Percentiles rank a stretch among this genome's conserved stretches.
Evolutionary conservation across 345 rosid species (phyloP).

Genomic region (Euphorbia peplus): DNA sequence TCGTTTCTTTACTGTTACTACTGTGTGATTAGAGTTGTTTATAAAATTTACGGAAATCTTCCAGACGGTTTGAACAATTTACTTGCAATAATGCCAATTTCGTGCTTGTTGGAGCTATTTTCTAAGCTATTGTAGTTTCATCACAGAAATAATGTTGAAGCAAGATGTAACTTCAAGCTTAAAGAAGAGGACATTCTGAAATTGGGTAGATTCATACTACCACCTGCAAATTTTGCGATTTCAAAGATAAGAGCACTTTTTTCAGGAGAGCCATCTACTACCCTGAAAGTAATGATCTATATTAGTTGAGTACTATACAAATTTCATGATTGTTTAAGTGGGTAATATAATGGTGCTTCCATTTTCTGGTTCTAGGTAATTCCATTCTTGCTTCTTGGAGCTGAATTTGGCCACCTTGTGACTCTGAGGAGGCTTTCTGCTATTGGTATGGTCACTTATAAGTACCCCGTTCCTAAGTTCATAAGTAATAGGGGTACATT

Average conservation of each 20-base stretch:
- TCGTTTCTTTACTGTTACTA: too few relatives aligned
- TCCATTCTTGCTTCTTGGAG: conserved; percentile 80
- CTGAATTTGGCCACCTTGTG: conserved; percentile 79
- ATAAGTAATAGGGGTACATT: not conserved
- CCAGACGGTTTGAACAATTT: too few relatives aligned
- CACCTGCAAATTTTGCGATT: conserved; percentile 67
- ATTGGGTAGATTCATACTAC: conserved; percentile 64
- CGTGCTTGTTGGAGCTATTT: not conserved
- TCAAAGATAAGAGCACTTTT: conserved; percentile 61
- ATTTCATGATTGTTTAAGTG: conserved; percentile 9
- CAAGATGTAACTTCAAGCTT: conserved; percentile 41
- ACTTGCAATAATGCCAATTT: not conserved
- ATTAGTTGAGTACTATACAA: not conserved
- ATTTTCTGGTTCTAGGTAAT: conserved; percentile 52
- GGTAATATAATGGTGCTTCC: conserved; percentile 2
- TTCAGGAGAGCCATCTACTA: conserved; percentile 94
- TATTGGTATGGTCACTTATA: conserved; percentile 44
- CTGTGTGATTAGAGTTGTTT: too few relatives aligned
- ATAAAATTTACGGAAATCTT: too few relatives aligned
- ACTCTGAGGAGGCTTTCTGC: conserved; percentile 75
- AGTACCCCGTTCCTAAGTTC: not conserved
- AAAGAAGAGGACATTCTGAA: conserved; percentile 69
- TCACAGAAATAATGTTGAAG: conserved; percentile 48
- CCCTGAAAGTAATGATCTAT: conserved; percentile 61
- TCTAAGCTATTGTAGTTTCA: conserved; percentile 8